These are phyloP conservation scores for Globisporangium cylindrosporum DNA, from an alignment of 352 stramenopile species.

Conservation along the genomic window DNA sequence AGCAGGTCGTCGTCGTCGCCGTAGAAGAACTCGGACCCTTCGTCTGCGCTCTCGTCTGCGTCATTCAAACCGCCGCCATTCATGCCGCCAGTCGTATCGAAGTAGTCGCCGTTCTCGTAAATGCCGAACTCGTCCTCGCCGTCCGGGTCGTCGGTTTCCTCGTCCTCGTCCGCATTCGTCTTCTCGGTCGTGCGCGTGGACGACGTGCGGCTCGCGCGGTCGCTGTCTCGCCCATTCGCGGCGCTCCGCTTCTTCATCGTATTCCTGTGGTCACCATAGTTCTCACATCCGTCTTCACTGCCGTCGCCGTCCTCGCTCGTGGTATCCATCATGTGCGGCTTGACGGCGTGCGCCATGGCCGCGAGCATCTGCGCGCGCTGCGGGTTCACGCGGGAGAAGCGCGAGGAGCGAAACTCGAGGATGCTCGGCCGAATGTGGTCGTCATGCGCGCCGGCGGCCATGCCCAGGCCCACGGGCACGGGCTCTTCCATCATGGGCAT, in stretches of 20 bases:
- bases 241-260: not conserved
- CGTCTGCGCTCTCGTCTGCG: conserved; percentile 1
- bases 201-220: conserved; percentile 7
- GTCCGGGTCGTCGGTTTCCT: conserved; percentile 12
- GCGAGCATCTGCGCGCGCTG: conserved; percentile 48
- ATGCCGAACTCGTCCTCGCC: conserved; percentile 17
- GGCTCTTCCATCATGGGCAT: conserved; percentile 17
- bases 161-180: conserved; percentile 14
- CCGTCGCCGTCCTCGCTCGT: conserved; percentile 3
- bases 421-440: conserved; percentile 37
- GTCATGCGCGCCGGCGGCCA: conserved; percentile 17
- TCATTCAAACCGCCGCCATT: not conserved
- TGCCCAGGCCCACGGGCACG: conserved; percentile 25
- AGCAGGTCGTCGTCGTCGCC: conserved; percentile 23
- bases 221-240: not conserved
- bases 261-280: not conserved
- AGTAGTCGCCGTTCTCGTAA: conserved; percentile 16
- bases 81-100: not conserved
- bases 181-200: conserved; percentile 21
- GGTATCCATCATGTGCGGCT: not conserved
- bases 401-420: conserved; percentile 44
- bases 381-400: conserved; percentile 43
- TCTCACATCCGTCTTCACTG: conserved; percentile 7
- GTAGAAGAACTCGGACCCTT: conserved; percentile 15
- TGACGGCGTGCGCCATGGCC: conserved; percentile 24